phyloP scores from a whole-genome alignment of 257 asterid genomes.

The Handroanthus guayacan region DNA sequence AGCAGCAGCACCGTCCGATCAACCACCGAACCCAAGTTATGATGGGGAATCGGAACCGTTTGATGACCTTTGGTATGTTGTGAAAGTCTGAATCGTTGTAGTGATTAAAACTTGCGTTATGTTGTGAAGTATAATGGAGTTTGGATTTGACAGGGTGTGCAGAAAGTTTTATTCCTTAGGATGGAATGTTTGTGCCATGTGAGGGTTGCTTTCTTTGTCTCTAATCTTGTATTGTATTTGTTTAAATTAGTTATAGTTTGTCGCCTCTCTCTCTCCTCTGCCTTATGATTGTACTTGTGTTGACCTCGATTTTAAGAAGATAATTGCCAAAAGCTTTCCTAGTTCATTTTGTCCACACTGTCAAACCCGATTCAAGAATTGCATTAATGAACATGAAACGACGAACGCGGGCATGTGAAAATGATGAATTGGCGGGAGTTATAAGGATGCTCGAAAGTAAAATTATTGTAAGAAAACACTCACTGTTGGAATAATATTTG shows the following conservation, averaged over 20 bases:
- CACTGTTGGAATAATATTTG: too few species aligned
- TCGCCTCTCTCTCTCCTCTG: not conserved
- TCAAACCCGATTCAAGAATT: slow-evolving; percentile 19
- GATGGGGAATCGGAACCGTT: slow-evolving; percentile 30
- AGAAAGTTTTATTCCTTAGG: slow-evolving; percentile 42
- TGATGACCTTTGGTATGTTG: slow-evolving; percentile 34
- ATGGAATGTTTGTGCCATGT: slow-evolving; percentile 44
- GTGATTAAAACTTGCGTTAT: slow-evolving; percentile 37
- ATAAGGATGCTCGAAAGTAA: too few species aligned
- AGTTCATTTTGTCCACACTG: slow-evolving; percentile 24
- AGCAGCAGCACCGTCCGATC: slow-evolving; percentile 56
- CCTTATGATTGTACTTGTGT: slow-evolving; percentile 35
- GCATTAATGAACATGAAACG: not conserved
- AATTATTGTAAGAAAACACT: too few species aligned
- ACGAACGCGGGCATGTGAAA: not conserved
- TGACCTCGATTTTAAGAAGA: slow-evolving; percentile 18
- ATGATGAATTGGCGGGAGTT: not conserved
- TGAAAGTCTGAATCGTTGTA: slow-evolving; percentile 42
- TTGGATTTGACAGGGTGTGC: slow-evolving; percentile 38
- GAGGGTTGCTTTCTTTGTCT: slow-evolving; percentile 39
- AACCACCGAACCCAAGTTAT: slow-evolving; percentile 46
- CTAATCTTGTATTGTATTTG: slow-evolving; percentile 49
- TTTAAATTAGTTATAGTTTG: slow-evolving; percentile 46
- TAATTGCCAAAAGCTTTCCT: slow-evolving; percentile 18
- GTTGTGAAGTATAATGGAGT: slow-evolving; percentile 44